phyloP scores from a whole-genome alignment of 2,329 filamentous ascomycete species.

The Fusarium vanettenii region DNA sequence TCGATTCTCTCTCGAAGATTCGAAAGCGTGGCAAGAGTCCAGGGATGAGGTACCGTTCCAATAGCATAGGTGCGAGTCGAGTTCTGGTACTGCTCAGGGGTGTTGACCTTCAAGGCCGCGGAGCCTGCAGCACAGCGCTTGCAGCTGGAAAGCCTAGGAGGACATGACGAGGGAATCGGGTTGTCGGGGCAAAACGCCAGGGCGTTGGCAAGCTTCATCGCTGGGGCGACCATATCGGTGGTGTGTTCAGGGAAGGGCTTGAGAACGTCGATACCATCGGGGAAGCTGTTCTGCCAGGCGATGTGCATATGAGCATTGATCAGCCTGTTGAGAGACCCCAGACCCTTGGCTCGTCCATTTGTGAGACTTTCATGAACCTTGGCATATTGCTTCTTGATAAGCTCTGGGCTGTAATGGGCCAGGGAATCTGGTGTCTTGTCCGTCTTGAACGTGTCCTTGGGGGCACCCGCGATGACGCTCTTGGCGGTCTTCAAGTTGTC shows the following conservation, averaged over 20 bases:
- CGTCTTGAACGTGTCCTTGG: slow-evolving; percentile 69
- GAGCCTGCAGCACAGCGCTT: slow-evolving; percentile 74
- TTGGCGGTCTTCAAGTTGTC: slow-evolving; percentile 65
- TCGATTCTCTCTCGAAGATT: slow-evolving; percentile 71
- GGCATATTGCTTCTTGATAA: slow-evolving; percentile 74
- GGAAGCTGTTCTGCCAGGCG: slow-evolving; percentile 84
- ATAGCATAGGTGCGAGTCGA: slow-evolving; percentile 80
- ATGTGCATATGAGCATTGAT: slow-evolving; percentile 88
- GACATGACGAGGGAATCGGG: slow-evolving; percentile 81
- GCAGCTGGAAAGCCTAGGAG: slow-evolving; percentile 82
- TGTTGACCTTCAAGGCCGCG: slow-evolving; percentile 74
- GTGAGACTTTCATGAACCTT: slow-evolving; percentile 72
- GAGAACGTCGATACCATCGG: slow-evolving; percentile 80
- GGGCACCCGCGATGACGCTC: slow-evolving; percentile 71
- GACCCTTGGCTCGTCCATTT: slow-evolving; percentile 67
- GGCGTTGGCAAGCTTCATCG: slow-evolving; percentile 77
- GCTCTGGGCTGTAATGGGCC: slow-evolving; percentile 79
- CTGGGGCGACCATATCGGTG: slow-evolving; percentile 76
- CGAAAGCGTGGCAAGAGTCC: slow-evolving; percentile 79
- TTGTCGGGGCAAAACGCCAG: slow-evolving; percentile 80
- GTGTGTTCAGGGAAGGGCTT: slow-evolving; percentile 84
- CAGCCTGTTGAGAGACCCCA: slow-evolving; percentile 75
- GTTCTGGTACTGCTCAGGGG: slow-evolving; percentile 77
- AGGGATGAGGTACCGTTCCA: slow-evolving; percentile 90
- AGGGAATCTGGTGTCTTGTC: slow-evolving; percentile 75